Evolutionary conservation across 1,284 basidiomycete species (phyloP).

Genomic region (Sporisorium scitamineum): DNA sequence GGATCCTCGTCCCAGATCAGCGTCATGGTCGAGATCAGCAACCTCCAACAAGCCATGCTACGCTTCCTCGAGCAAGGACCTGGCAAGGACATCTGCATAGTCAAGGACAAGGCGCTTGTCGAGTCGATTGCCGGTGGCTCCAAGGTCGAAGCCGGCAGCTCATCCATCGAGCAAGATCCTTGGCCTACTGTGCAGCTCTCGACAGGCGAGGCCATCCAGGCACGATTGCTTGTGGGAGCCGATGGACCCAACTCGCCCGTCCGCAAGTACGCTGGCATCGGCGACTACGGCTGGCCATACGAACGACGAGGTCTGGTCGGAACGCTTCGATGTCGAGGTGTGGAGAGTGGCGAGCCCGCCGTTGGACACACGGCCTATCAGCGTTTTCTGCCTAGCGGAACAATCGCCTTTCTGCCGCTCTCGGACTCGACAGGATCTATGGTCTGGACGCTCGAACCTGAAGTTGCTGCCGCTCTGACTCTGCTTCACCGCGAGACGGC

Average conservation of each 20-base stretch:
- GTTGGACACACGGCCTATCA: constrained; percentile 81
- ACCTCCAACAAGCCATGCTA: constrained; percentile 67
- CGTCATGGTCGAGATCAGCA: constrained; percentile 66
- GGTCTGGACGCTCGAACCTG: constrained; percentile 92
- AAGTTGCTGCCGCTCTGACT: constrained; percentile 80
- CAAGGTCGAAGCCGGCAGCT: constrained; percentile 48
- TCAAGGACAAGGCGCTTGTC: constrained; percentile 80
- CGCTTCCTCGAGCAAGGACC: constrained; percentile 48
- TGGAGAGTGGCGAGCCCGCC: constrained; percentile 39
- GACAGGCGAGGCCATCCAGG: constrained; percentile 15
- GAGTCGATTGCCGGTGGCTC: constrained; percentile 72
- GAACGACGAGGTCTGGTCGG: constrained; percentile 90
- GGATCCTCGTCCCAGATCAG: constrained; percentile 43
- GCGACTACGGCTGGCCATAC: constrained; percentile 92
- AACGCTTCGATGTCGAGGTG: constrained; percentile 74
- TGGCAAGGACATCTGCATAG: constrained; percentile 61
- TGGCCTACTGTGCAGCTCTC: constrained; percentile 44
- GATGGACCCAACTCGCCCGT: constrained; percentile 97
- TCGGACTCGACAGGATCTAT: constrained; percentile 82
- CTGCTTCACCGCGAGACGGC: constrained; percentile 73
- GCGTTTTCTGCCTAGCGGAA: constrained; percentile 93
- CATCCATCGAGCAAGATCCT: constrained; percentile 63
- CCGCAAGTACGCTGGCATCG: constrained; percentile 84
- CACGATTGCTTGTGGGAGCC: constrained; percentile 81
- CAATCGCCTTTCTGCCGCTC: constrained; percentile 81